Base-by-base conservation (phyloP, 192 early-diverging fungal genomes). In the Thamnidium elegans region DNA sequence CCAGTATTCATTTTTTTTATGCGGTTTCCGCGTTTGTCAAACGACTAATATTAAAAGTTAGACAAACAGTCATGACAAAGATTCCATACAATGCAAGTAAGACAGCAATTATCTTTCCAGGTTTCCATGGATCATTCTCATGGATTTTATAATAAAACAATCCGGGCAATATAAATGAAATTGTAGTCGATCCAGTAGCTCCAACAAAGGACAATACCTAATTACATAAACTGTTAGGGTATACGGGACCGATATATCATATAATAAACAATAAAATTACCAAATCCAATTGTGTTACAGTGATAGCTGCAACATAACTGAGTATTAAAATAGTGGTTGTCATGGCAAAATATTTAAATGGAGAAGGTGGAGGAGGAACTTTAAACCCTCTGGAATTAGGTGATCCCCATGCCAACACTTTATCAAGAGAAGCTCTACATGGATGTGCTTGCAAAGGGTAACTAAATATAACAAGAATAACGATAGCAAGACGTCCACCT, bases 371-470 rank as follows among this genome's bases (percentile, higher is more conserved):
- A 15, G 74, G 59, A 11, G 62, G 64, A 2, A 66, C 51, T 32
- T 63, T 63, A 47, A 63, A 31, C n/a, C 65, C 68, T 3, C 52
- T 36, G 9, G 32, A 34, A 23, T 17, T 43, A 23, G 61, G 42
- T 9, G 62, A 39, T 4, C 52, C 7, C n/a, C 43, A 58, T 4
- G 81, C 74, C 6, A 92, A 51, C 4, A 98, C 85, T 78, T 98
- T 98, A 73, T 96, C 92, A 20, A 96, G 75, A 36, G 87, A 94
- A 5, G 87, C 88, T 34, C 97, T 84, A 64, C 89, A 89, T 4
- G 97, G 97, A 65, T 97, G 94, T 63, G 86, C 87, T 75, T 99
- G 97, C 5, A 99, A 77, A 13, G 97, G 95, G 78, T 93, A 97
- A 1, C 88, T 90, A 47, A 98, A 87, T 46, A 98, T 64, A 32